Conservation (phyloP, 176 grass and related monocot genomes). For the Canna indica region DNA sequence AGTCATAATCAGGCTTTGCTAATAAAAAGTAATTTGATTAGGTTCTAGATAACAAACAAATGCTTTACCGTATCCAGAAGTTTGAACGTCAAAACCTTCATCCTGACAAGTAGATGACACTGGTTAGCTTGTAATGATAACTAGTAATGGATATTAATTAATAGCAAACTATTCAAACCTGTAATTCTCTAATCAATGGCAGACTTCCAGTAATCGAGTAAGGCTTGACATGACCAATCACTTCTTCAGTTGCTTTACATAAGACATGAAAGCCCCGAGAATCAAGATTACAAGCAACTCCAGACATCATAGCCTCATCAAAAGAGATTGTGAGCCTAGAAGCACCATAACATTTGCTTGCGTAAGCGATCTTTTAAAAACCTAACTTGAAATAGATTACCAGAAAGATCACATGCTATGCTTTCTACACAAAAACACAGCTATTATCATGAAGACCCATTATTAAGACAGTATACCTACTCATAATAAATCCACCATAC, state of each 20-base stretch:
- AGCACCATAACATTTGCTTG: background rate
- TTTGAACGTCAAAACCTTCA: slow-evolving; percentile 98
- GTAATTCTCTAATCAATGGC: slow-evolving; percentile 84
- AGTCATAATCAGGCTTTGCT: background rate
- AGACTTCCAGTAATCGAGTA: slow-evolving; percentile 90
- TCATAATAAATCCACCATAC: background rate
- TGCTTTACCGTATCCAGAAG: slow-evolving; percentile 68
- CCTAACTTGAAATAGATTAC: background rate
- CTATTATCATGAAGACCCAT: background rate
- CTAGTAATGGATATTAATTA: background rate
- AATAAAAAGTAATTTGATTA: background rate
- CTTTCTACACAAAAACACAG: background rate
- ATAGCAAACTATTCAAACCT: slow-evolving; percentile 32
- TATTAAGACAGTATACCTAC: background rate
- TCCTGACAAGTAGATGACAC: slow-evolving; percentile 32
- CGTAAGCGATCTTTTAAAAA: background rate
- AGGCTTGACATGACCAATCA: slow-evolving; percentile 61
- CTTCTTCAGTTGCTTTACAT: slow-evolving; percentile 84
- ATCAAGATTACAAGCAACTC: slow-evolving; percentile 78
- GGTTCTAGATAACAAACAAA: background rate
- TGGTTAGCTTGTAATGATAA: background rate
- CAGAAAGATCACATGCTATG: background rate
- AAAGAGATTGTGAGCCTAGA: slow-evolving; percentile 59
- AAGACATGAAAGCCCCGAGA: slow-evolving; percentile 73
- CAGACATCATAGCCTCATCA: slow-evolving; percentile 64